A percentile compares a stretch with the other conserved stretches of the same genome.
These are phyloP conservation scores for Brettanomyces custersianus DNA, from an alignment of 805 yeast genomes.

Conservation along the genomic window DNA sequence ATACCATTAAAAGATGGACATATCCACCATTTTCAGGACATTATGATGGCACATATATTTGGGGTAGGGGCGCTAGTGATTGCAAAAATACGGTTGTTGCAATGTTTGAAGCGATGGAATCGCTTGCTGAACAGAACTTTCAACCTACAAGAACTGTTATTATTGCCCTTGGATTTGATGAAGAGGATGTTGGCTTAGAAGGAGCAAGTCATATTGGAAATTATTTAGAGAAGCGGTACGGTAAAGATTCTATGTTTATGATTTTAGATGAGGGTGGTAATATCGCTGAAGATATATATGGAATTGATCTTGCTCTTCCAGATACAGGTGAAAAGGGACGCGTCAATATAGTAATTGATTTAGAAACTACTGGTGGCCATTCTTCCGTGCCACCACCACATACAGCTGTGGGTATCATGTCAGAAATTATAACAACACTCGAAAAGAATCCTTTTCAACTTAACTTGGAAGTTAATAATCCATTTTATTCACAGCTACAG, in stretches of 20 bases:
- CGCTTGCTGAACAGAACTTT: constrained; percentile 24
- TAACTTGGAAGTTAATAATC: constrained; percentile 33
- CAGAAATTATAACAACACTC: constrained; percentile 30
- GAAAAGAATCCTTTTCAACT: constrained; percentile 27
- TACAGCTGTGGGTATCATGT: constrained; percentile 39
- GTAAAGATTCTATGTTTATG: constrained; percentile 33
- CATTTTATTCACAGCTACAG: constrained; percentile 33
- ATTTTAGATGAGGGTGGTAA: constrained; percentile 37
- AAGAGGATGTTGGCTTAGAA: constrained; percentile 33
- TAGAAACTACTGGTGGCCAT: constrained; percentile 42
- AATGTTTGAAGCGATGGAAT: constrained; percentile 25
- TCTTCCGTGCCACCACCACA: constrained; percentile 41
- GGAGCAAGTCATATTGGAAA: constrained; percentile 27
- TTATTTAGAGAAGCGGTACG: constrained; percentile 28
- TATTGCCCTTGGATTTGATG: constrained; percentile 43
- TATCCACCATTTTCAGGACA: constrained; percentile 26
- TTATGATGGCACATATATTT: constrained; percentile 29
- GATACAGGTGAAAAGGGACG: constrained; percentile 44
- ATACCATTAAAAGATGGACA: constrained; percentile 30
- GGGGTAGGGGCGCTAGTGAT: constrained; percentile 34
- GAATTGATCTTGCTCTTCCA: constrained; percentile 33
- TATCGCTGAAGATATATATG: constrained; percentile 28
- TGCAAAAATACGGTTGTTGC: constrained; percentile 38
- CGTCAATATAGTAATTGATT: constrained; percentile 30
- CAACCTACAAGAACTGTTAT: constrained; percentile 34